phyloP scores from a whole-genome alignment of 1,139 yeast genomes.

The Diutina sp. region DNA sequence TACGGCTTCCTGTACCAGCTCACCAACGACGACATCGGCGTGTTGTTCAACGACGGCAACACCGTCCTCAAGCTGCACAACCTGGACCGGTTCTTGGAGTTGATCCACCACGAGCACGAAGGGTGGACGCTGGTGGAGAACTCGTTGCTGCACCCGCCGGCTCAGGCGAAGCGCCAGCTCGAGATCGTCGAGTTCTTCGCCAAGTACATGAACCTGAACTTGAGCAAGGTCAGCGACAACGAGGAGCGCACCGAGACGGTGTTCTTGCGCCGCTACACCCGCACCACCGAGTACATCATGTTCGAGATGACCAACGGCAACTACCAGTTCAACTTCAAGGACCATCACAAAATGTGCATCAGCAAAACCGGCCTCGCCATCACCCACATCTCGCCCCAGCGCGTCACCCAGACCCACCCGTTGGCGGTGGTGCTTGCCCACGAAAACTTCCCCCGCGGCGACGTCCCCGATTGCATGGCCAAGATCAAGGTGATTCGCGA shows the following conservation, averaged over 20 bases:
- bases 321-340: slow-evolving; percentile 88
- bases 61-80: slow-evolving; percentile 62
- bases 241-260: slow-evolving; percentile 51
- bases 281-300: slow-evolving; percentile 74
- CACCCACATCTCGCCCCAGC: slow-evolving; percentile 72
- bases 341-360: slow-evolving; percentile 79
- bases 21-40: slow-evolving; percentile 88
- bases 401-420: slow-evolving; percentile 60
- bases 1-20: slow-evolving; percentile 93
- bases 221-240: slow-evolving; percentile 58
- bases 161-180: slow-evolving; percentile 52
- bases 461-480: slow-evolving; percentile 37
- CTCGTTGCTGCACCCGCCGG: slow-evolving; percentile 41
- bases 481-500: slow-evolving; percentile 8
- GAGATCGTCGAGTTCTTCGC: slow-evolving; percentile 79
- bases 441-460: slow-evolving; percentile 46
- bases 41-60: slow-evolving; percentile 71
- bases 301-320: slow-evolving; percentile 90
- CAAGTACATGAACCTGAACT: slow-evolving; percentile 69
- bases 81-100: slow-evolving; percentile 49
- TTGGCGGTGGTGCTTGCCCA: slow-evolving; percentile 46
- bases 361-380: slow-evolving; percentile 66
- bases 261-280: slow-evolving; percentile 68
- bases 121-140: slow-evolving; percentile 71
- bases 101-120: slow-evolving; percentile 44